phyloP scores from a whole-genome alignment of 176 grass and related monocot species.

The Alloteropsis semialata region DNA sequence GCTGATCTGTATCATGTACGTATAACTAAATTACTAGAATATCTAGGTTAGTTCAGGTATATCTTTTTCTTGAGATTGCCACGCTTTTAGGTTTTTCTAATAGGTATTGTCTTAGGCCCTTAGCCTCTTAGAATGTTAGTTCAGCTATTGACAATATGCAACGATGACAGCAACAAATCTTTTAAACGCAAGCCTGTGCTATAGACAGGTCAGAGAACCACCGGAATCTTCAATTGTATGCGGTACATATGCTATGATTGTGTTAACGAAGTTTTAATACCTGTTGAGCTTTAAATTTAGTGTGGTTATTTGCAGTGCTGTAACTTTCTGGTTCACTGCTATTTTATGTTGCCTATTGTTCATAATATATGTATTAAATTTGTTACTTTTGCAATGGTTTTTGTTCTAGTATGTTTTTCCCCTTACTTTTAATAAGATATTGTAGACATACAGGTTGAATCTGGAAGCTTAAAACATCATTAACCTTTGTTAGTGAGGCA shows the following conservation, averaged over 20 bases:
- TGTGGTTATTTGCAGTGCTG: constrained; percentile 10
- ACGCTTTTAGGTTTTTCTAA: background rate
- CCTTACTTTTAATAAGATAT: background rate
- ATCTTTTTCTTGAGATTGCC: constrained; percentile 14
- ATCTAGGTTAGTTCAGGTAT: constrained; percentile 14
- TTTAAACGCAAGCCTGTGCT: background rate
- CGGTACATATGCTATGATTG: background rate
- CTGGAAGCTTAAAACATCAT: background rate
- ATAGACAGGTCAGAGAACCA: background rate
- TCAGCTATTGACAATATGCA: constrained; percentile 4
- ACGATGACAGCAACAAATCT: background rate
- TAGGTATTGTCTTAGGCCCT: background rate
- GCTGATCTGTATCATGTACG: constrained; percentile 9
- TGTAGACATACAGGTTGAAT: constrained; percentile 13
- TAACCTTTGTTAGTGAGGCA: background rate
- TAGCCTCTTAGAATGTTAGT: background rate
- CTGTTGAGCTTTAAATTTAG: background rate
- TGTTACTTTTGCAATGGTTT: background rate
- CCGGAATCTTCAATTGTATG: background rate
- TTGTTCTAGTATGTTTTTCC: background rate
- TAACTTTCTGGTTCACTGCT: constrained; percentile 10
- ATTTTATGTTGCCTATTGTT: constrained; percentile 3
- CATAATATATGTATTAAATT: background rate
- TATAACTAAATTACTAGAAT: constrained; percentile 6
- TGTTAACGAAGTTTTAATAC: background rate